Base-by-base conservation (phyloP, 2,329 filamentous ascomycete species). In the Golovinomyces cichoracearum region DNA sequence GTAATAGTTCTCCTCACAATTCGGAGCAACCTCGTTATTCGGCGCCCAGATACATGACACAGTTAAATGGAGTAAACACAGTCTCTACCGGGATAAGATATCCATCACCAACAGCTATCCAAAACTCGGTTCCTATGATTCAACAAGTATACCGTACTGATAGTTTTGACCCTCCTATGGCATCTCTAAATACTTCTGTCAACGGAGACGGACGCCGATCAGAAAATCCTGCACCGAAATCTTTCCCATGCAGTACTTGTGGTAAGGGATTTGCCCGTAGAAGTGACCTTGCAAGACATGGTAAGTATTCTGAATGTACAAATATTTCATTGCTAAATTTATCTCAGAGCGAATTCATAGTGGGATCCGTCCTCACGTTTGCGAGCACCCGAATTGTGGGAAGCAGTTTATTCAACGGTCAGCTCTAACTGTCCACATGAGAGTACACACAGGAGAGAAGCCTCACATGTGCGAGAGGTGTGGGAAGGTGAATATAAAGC, bases 321-420 rank as follows among this genome's bases (percentile, higher is more conserved):
- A 10, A 4, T 12, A 7, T 3, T 19, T 40, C 7, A 19, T 48
- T 38, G 31, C 37, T 48, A 21, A 45, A 37, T 22, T 29, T 37
- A 22, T 25, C 52, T 5, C 57, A 94, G 88, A 95, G 66, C 83
- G 90, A 42, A 98, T 98, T 55, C 90, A 98, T 64, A 93, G 78
- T 52, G 88, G 88, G 42, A 72, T 86, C 50, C 73, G 88, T 51
- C 90, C 90, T 45, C 90, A 98, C 61, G 80, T 88, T 46, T 98
- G 90, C 65, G 86, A 94, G 58, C 83, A 76, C 61, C 80, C 80
- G 37, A 77, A 76, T 48, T 98, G 90, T 62, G 83, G 83, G 54
- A 98, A 95, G 65, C 83, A 88, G 60, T 98, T 98, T 62, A 98
- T 98, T 57, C 90, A 98, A 64, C 75, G 90, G 50, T 94, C 86